Evolutionary conservation across 176 grass and related monocot genomes (phyloP).

Genomic region (Phoenix roebelenii): DNA sequence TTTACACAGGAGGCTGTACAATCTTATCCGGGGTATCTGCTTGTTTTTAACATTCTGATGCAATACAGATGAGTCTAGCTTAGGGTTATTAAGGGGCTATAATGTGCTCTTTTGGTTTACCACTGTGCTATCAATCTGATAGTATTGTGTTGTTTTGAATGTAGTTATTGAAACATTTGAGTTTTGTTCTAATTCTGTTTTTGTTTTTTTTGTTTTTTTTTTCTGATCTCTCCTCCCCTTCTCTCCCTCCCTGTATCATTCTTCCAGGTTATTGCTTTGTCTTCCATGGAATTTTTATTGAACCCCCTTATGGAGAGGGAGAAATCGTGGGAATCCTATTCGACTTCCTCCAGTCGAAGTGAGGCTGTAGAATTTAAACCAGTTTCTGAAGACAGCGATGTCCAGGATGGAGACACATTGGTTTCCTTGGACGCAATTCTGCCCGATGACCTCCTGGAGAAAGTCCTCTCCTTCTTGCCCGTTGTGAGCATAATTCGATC

Average conservation of each 20-base stretch:
- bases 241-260: neutral
- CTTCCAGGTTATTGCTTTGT: conserved; percentile 33
- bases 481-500: conserved; percentile 65
- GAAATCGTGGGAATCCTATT: conserved; percentile 38
- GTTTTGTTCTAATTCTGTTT: no score
- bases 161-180: no score
- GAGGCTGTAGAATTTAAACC: conserved; percentile 24
- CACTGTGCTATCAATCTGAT: no score
- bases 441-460: conserved; percentile 78
- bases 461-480: conserved; percentile 65
- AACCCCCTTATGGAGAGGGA: conserved; percentile 31
- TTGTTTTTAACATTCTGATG: no score
- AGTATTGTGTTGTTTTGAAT: no score
- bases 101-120: no score
- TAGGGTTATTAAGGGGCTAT: no score
- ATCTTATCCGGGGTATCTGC: no score
- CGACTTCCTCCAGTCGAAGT: conserved; percentile 25
- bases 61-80: no score
- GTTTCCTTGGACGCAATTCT: conserved; percentile 44
- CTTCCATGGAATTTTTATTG: conserved; percentile 5
- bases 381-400: conserved; percentile 25
- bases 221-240: neutral
- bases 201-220: no score
- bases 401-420: conserved; percentile 9
- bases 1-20: no score